Base-by-base conservation (phyloP, 768 basidiomycete genomes). In the Macrocybe gigantea region DNA sequence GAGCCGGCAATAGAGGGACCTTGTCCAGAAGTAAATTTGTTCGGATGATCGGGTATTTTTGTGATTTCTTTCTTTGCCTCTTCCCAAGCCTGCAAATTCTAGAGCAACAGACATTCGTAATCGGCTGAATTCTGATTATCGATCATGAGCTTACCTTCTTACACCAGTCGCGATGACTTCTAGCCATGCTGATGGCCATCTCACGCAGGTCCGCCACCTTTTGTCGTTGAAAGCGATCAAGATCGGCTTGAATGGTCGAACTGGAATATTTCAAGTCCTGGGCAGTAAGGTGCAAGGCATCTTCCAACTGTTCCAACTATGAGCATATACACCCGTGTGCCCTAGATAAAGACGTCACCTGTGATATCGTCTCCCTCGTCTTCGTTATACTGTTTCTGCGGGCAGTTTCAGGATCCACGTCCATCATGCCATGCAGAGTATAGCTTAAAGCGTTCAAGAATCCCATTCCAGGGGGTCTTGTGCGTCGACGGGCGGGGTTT, bases 61-160 rank as follows among this genome's bases (percentile, higher is more conserved):
- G 83, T 82, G 54, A 96, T 89, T 59, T 95, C 93, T 56, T 78
- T 80, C 72, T 91, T 91, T 7, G 93, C 96, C 58, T 93, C 93
- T 69, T 95, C 87, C 96, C 96, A 99, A 45, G 87, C 89, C 60
- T 96, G 90, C 43, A 99, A 73, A 68, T 98, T 99, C 95, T 97
- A 56, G 38, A 47, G 22, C 35, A 33, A 47, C 44, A 55, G 44
- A 8, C 32, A 30, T 35, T 39, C 13, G 12, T 35, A 44, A 12
- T 5, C 36, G 34, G 34, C 38, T 22, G 14, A n/a, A 32, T 30
- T 14, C 13, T 10, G 33, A 5, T 5, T 33, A 15, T 12, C n/a
- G 39, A 38, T 52, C n/a, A 38, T 41, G 42, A 38, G 44, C 59
- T 30, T 50, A 93, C 95, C 83, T 93, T 90, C 72, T 88, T 85